Evolutionary conservation across 306 rosid genomes (phyloP).

Genomic region (Datisca glomerata): DNA sequence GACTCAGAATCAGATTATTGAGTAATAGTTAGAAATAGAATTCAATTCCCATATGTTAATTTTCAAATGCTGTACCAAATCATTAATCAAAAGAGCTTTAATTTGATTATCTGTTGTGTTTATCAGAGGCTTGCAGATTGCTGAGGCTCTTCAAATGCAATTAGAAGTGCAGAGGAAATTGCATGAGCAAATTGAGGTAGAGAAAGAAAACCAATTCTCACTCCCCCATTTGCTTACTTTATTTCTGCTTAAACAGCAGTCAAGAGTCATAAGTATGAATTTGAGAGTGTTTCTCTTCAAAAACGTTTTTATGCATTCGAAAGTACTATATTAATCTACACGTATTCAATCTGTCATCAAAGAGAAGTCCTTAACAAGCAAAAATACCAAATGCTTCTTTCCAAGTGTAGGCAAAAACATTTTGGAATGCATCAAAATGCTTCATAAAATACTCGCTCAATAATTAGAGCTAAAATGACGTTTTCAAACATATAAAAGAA

Average conservation of each 20-base stretch:
- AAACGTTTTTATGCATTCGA: too few species aligned
- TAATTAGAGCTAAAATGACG: not conserved
- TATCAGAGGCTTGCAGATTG: constrained; percentile 50
- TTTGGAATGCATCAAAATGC: constrained; percentile 6
- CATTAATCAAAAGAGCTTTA: constrained; percentile 16
- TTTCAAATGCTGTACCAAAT: too few species aligned
- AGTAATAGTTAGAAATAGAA: constrained; percentile 48
- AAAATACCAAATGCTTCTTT: too few species aligned
- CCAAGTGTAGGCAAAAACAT: too few species aligned
- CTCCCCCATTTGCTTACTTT: too few species aligned
- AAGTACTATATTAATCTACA: too few species aligned
- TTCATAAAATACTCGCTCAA: not conserved
- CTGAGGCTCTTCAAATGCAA: constrained; percentile 76
- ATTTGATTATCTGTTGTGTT: constrained; percentile 23
- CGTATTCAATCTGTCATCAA: too few species aligned
- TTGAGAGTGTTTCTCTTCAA: too few species aligned
- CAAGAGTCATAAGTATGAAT: too few species aligned
- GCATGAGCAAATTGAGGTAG: constrained; percentile 83
- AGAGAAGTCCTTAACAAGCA: too few species aligned
- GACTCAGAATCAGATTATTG: constrained; percentile 31
- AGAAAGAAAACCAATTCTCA: too few species aligned
- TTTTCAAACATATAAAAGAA: not conserved
- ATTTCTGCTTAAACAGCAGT: too few species aligned
- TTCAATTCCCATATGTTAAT: constrained; percentile 9
- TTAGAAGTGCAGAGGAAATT: constrained; percentile 72